Evolutionary conservation across 495 filamentous ascomycete species (phyloP).

Genomic region (Penicillium cinerascens): DNA sequence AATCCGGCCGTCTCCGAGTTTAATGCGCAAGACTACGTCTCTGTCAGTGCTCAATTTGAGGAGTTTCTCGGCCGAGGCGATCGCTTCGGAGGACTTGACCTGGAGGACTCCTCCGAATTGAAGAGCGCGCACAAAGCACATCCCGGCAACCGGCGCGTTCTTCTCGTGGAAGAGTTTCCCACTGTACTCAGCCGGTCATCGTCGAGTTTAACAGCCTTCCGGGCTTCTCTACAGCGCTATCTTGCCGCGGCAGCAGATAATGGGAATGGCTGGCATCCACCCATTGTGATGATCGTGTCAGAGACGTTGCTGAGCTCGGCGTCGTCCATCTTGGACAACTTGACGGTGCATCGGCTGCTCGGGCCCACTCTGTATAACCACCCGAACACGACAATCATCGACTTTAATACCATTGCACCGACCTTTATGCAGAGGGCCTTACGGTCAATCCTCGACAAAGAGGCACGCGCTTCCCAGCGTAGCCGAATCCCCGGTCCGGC

Average conservation of each 20-base stretch:
- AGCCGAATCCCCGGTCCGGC: slow-evolving; percentile 63
- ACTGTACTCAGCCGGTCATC: slow-evolving; percentile 70
- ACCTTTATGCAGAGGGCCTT: slow-evolving; percentile 84
- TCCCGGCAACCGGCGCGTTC: slow-evolving; percentile 48
- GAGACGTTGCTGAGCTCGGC: slow-evolving; percentile 77
- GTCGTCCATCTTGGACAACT: slow-evolving; percentile 74
- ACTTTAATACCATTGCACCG: slow-evolving; percentile 88
- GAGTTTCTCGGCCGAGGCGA: slow-evolving; percentile 81
- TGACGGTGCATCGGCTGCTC: slow-evolving; percentile 84
- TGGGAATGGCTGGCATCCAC: slow-evolving; percentile 44
- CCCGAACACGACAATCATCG: slow-evolving; percentile 68
- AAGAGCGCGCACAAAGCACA: not conserved
- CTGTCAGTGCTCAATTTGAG: slow-evolving; percentile 74
- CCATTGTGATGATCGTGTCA: slow-evolving; percentile 85
- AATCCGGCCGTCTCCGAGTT: slow-evolving; percentile 66
- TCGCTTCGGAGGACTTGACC: slow-evolving; percentile 71
- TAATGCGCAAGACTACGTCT: slow-evolving; percentile 55
- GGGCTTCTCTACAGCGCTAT: slow-evolving; percentile 68
- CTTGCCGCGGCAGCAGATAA: slow-evolving; percentile 49
- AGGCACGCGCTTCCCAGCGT: slow-evolving; percentile 66
- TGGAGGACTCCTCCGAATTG: slow-evolving; percentile 24
- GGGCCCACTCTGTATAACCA: slow-evolving; percentile 81
- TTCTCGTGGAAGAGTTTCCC: slow-evolving; percentile 93
- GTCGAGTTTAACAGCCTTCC: slow-evolving; percentile 66
- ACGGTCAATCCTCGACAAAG: slow-evolving; percentile 72